Base-by-base conservation (phyloP, 164 flowering plant genomes). In the Magnolia sinica region DNA sequence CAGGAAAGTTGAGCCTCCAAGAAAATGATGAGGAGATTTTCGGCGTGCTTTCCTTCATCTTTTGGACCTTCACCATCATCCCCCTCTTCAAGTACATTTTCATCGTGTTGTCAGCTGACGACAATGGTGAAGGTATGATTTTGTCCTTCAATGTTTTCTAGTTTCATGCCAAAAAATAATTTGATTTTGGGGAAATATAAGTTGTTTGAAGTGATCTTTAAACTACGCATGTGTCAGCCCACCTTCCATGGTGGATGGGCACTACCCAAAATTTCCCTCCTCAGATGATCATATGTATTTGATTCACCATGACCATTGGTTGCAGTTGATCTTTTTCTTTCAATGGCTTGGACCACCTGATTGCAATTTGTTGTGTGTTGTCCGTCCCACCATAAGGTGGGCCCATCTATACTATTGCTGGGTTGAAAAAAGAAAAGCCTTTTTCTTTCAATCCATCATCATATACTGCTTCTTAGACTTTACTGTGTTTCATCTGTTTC, bases 91-190 rank as follows among this genome's bases (percentile, higher is more conserved):
- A 92, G 76, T 92, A 92, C 75, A 70, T 90, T 75, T 83, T 89
- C 83, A 77, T 92, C 69, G 90, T 92, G 70, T 71, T 92, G 79
- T 83, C 86, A 50, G 94, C 96, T 18, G 85, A 90, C 77, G 96
- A 92, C 79, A 87, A 89, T 82, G 96, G 96, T n/a, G 94, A 92
- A 88, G 94, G 96, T 92, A 85, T n/a, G 50, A 3, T 29, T 31
- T 74, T 11, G 11, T 72, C 64, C 37, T 65, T 76, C 59, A 58
- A 65, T 31, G 4, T 9, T 19, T 64, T 64, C 59, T 19, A 14
- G 16, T 68, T 24, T 68, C 9, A 10, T 5, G 2, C n/a, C 20
- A 74, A 4, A n/a, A 8, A 49, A 2, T 7, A 20, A 19, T 64
- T 74, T 18, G 23, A 61, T 61, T 45, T 31, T 23, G 7, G 14